Base-by-base conservation (phyloP, 2,329 filamentous ascomycete species). In the Nemania bipapillata region DNA sequence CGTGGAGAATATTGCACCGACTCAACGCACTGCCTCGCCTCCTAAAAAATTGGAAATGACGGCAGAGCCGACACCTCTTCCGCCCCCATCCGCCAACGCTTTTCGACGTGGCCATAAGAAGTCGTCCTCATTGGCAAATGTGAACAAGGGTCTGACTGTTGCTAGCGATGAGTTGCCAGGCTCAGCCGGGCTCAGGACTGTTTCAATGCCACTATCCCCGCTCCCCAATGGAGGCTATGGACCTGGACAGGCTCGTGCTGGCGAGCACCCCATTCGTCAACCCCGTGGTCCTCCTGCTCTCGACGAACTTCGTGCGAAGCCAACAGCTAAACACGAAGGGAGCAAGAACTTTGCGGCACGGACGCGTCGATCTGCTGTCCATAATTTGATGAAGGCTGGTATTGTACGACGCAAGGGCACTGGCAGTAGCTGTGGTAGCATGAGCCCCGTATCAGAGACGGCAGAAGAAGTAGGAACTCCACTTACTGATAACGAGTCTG, bases 321-420 rank as follows among this genome's bases (percentile, higher is more conserved):
- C 96, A 1, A 98, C 95, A 8, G 90, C 93, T 73, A 97, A 94
- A 83, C 89, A 95, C 72, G 95, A 98, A 80, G 96, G 95, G 26
- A 97, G 95, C 89, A 91, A 97, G 88, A 99, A 99, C 84, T 99
- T 99, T 82, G 92, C 92, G 11, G 90, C 94, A 64, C 94, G 96
- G 70, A 94, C 96, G 77, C 93, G 96, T 68, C 93, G 95, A 72
- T 94, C 92, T 75, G 96, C 96, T 28, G 90, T 99, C 52, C 90
- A 94, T 83, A 97, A 94, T 78, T 87, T 99, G 57, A 92, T 97
- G 70, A 92, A 92, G 72, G 95, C 95, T 62, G 94, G 95, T 17
- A 87, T 96, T 71, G 93, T 94, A 77, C 92, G 96, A 68, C 93
- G 95, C 87, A 85, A 91, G 87, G 82, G 90, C 66, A 92, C 91